phyloP scores from a whole-genome alignment of 495 filamentous ascomycete species.

The Aspergillus sclerotioniger region DNA sequence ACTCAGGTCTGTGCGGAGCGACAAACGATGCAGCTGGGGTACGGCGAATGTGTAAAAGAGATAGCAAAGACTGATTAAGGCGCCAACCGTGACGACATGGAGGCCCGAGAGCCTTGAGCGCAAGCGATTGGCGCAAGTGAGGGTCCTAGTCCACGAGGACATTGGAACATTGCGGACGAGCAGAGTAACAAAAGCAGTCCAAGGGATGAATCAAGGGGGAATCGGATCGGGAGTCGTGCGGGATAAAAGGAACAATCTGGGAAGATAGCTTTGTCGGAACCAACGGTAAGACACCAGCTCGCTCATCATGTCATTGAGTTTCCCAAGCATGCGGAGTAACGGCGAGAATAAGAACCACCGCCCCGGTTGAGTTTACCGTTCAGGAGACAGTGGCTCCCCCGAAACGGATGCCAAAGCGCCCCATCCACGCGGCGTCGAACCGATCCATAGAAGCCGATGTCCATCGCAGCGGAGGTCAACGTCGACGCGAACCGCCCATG shows the following conservation, averaged over 20 bases:
- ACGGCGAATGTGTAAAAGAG: constrained; percentile 26
- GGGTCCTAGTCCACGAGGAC: constrained; percentile 23
- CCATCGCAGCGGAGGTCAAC: background rate
- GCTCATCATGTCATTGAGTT: background rate
- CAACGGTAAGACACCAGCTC: background rate
- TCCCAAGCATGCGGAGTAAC: background rate
- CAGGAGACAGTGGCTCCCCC: background rate
- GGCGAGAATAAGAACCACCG: background rate
- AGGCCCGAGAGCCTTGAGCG: constrained; percentile 22
- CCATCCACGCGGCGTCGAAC: background rate
- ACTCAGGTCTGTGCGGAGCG: constrained; percentile 31
- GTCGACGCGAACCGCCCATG: background rate
- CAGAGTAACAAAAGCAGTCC: background rate
- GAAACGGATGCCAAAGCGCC: background rate
- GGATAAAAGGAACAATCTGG: background rate
- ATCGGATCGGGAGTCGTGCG: background rate
- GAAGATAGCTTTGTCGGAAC: background rate
- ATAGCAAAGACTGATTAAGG: constrained; percentile 22
- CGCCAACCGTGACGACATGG: constrained; percentile 14
- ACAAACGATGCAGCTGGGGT: constrained; percentile 32
- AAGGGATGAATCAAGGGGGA: background rate
- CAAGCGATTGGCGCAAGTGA: constrained; percentile 21
- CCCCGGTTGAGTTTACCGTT: background rate
- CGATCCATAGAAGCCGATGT: background rate
- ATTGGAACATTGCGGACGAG: constrained; percentile 31